Evolutionary conservation across 371 early-diverging fungal species (phyloP).

Genomic region (Rhizopus delemar): DNA sequence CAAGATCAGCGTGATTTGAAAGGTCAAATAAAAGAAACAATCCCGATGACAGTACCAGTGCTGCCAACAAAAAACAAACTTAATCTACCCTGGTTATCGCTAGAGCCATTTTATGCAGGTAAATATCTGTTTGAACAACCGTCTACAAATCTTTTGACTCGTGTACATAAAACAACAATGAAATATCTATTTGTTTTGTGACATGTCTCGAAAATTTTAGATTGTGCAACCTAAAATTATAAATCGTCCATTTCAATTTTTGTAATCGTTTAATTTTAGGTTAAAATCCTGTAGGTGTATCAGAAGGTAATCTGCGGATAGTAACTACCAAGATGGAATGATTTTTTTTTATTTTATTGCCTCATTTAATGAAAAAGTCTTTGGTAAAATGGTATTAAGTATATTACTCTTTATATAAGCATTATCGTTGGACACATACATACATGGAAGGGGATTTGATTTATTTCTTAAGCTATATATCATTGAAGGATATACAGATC

Average conservation of each 20-base stretch:
- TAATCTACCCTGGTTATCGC: not conserved
- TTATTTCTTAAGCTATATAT: too few relatives aligned
- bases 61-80: not conserved
- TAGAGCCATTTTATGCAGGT: not conserved
- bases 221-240: not conserved
- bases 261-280: not conserved
- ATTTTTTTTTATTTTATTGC: too few relatives aligned
- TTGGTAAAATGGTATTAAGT: too few relatives aligned
- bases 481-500: too few relatives aligned
- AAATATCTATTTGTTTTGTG: not conserved
- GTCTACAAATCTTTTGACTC: not conserved
- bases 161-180: not conserved
- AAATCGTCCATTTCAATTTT: not conserved
- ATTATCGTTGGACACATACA: too few relatives aligned
- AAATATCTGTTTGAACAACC: not conserved
- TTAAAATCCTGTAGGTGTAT: too few relatives aligned
- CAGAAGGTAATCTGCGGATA: not conserved
- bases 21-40: constrained; percentile 3
- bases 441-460: too few relatives aligned
- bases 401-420: too few relatives aligned
- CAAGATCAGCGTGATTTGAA: not conserved
- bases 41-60: not conserved
- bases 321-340: too few relatives aligned
- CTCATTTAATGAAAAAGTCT: too few relatives aligned
- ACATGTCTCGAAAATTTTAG: not conserved